A percentile compares a stretch with the other conserved stretches of the same genome.
phyloP scores from a whole-genome alignment of 2,329 filamentous ascomycete species.

The Fusarium udum region DNA sequence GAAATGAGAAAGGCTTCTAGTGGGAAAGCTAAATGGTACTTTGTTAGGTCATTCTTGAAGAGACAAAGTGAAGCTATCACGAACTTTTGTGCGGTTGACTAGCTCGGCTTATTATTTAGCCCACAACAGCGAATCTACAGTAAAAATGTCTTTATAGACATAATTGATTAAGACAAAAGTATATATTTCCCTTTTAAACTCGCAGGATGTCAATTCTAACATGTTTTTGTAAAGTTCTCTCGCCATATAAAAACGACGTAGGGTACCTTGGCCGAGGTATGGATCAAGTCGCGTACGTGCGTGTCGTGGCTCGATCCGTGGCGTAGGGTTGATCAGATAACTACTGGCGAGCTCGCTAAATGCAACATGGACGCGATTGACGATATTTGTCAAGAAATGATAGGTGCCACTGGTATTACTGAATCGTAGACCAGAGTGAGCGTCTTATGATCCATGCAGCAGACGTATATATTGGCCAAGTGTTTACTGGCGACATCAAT shows the following conservation, averaged over 20 bases:
- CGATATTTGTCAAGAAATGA: neutral
- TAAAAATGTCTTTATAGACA: neutral
- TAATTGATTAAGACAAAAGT: neutral
- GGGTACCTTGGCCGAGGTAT: constrained; percentile 3
- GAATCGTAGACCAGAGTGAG: neutral
- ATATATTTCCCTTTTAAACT: fast-evolving
- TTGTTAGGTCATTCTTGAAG: fast-evolving
- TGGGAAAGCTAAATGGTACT: fast-evolving
- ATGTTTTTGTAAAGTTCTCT: neutral
- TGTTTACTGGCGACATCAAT: neutral
- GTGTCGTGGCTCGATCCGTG: neutral
- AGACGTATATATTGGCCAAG: neutral
- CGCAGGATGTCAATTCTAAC: fast-evolving
- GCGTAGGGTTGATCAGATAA: neutral
- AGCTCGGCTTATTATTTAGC: too few species aligned
- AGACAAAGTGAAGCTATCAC: neutral
- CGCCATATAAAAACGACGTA: neutral
- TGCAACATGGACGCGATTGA: constrained; percentile 3
- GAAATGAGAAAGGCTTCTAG: fast-evolving
- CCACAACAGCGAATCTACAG: neutral
- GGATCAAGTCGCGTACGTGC: neutral
- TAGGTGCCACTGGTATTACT: neutral
- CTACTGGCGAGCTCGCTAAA: neutral
- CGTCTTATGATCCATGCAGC: neutral
- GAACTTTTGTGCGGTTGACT: neutral